Evolutionary conservation across 2,329 filamentous ascomycete genomes (phyloP), one percentile per base, ranked within the genome.

Genomic region (Chaetomiaceae sp.): DNA sequence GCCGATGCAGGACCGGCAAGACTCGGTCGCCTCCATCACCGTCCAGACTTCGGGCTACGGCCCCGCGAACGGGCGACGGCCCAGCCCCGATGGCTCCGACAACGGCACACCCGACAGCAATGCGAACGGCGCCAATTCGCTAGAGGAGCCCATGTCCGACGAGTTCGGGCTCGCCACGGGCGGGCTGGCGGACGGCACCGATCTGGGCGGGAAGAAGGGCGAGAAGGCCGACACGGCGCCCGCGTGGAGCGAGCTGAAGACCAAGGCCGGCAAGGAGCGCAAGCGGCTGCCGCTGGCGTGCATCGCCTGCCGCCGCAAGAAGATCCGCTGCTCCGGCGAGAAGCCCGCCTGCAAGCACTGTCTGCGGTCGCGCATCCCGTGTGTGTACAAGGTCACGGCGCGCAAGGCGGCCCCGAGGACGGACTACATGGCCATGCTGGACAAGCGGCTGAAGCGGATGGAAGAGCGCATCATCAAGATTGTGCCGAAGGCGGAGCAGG

Each of bases 351-450:
- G 93, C 73, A 96, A 95, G 66, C 93, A 97, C 68, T 97, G 93
- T 62, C 74, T 94, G 49, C 81, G 90, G 47, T 95, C 91, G 42
- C 81, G 91, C 35, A 94, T 95, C 57, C 91, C 91, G 2, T 98
- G 93, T 63, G 90, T 97, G 4, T 98, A 97, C 75, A 97, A 97
- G 62, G 88, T 95, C 49, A 97, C 90, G 0, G 89, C 90, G 4
- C 78, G 93, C 50, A 97, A 97, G 65, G 89, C 91, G 1, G 89
- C 90, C 3, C 93, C 93, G 3, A 78, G 93, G 42, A 97, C 93
- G 15, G 93, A 97, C 66, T 97, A 97, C 66, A 97, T 97, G 93
- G 89, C 90, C 34, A 97, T 97, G 89, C 71, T 97, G 58, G 93
- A 97, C 68, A 96, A 95, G 68, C 79, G 93, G 43, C 67, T 97